phyloP scores from a whole-genome alignment of 257 asterid genomes.

The Solanum neorickii region DNA sequence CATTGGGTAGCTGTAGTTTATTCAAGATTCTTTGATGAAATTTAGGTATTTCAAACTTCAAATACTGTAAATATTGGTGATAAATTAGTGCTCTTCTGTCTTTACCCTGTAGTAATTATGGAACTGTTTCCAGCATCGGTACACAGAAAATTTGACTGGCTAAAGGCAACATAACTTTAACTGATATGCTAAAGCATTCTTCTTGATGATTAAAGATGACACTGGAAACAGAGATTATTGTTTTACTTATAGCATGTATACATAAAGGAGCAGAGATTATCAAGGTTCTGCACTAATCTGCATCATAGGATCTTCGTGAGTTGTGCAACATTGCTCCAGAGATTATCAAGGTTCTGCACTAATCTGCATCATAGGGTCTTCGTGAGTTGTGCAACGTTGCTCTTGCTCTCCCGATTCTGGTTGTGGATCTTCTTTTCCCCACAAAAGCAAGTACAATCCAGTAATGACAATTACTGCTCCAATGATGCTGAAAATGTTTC shows the following conservation, averaged over 20 bases:
- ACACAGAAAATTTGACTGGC: not conserved
- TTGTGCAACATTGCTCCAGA: not conserved
- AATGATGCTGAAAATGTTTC: constrained; percentile 34
- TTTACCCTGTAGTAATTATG: not conserved
- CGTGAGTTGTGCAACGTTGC: not conserved
- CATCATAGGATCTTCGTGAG: constrained; percentile 16
- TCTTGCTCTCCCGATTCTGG: constrained; percentile 10
- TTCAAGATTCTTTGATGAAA: not conserved
- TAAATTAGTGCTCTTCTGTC: not conserved
- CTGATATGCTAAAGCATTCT: not conserved
- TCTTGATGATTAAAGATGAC: not conserved
- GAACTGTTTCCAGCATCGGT: not conserved
- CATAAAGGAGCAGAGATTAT: not conserved
- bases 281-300: not conserved
- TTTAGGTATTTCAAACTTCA: not conserved
- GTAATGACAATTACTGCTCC: constrained; percentile 47
- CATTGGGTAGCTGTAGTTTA: not conserved
- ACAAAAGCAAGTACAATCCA: constrained; percentile 59
- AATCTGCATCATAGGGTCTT: constrained; percentile 15
- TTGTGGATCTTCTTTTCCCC: constrained; percentile 64
- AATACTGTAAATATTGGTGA: not conserved
- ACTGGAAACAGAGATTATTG: not conserved
- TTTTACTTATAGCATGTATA: not conserved
- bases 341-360: not conserved
- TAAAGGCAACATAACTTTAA: not conserved